Base-by-base conservation (phyloP, 2,329 filamentous ascomycete genomes). In the Sporothrix pseudoabietina region DNA sequence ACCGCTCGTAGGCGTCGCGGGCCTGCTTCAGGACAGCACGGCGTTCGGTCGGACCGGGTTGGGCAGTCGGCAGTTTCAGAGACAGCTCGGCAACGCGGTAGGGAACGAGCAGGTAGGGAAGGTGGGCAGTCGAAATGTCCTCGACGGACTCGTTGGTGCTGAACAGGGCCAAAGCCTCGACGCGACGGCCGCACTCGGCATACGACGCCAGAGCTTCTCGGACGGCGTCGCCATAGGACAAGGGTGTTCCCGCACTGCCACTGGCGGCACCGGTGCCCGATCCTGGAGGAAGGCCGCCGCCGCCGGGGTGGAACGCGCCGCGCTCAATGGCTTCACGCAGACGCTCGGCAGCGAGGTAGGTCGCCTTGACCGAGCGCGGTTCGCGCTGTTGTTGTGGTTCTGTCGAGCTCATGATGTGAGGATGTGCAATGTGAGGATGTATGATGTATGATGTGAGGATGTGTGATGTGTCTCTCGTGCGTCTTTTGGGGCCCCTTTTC, bases 131-230 rank as follows among this genome's bases (percentile, higher is more conserved):
- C 16, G 92, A 85, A 44, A 98, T 84, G 82, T 99, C 96, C 75
- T 99, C 96, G 54, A 95, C 82, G 0, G 88, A 87, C 82, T 99
- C 96, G 82, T 99, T 99, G 49, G 90, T 86, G 77, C 94, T 97
- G 87, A 98, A 98, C 71, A 99, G 85, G 0, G 92, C 91, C 35
- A 96, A 85, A 74, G 89, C 86, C 76, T 89, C 85, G 76, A 93
- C 89, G 72, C 92, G 88, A 74, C 88, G 84, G 74, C 91, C 85
- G 81, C 92, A 94, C 80, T 92, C 86, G 78, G 92, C 86, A 82
- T 97, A 95, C 71, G 89, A 87, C 76, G 87, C 82, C 77, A 97
- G 89, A 55, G 92, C 88, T 54, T 85, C 82, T 74, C 85, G 84
- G 77, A 97, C 86, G 78, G 89, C 89, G 76, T 91, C 87, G 79